These are phyloP conservation scores for Yarrowia yakushimensis DNA, from an alignment of 805 yeast genomes.

Conservation along the genomic window DNA sequence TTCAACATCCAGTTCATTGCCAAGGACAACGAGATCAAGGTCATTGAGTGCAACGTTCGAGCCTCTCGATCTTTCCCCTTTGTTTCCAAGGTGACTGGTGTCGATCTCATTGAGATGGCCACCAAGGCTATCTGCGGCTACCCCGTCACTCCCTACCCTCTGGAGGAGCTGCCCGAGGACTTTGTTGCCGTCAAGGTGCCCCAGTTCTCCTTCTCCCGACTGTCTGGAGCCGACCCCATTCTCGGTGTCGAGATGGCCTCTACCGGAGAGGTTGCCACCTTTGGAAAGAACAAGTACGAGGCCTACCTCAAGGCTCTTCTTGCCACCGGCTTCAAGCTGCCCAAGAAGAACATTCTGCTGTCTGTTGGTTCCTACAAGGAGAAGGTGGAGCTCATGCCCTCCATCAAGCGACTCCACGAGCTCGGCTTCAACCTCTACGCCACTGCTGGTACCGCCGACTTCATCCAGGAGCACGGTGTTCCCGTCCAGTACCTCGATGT, in stretches of 20 bases:
- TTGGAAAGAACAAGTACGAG: conserved; percentile 94
- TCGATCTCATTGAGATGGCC: conserved; percentile 94
- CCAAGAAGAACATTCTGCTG: conserved; percentile 88
- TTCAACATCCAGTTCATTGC: conserved; percentile 96
- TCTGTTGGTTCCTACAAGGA: conserved; percentile 97
- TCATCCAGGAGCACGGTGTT: conserved; percentile 88
- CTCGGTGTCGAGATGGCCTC: conserved; percentile 99
- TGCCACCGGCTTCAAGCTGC: conserved; percentile 92
- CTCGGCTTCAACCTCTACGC: conserved; percentile 91
- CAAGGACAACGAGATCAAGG: conserved; percentile 92
- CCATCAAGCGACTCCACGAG: conserved; percentile 73
- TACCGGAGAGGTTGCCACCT: conserved; percentile 97
- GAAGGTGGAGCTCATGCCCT: conserved; percentile 87
- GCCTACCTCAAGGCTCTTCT: conserved; percentile 93
- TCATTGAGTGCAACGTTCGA: conserved; percentile 96
- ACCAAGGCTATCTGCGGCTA: conserved; percentile 90
- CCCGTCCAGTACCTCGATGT: conserved; percentile 95
- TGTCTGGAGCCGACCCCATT: conserved; percentile 97
- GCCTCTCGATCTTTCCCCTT: conserved; percentile 99
- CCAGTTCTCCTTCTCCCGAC: conserved; percentile 93
- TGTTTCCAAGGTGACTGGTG: conserved; percentile 94
- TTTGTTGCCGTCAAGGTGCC: conserved; percentile 97
- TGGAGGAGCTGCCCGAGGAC: conserved; percentile 81
- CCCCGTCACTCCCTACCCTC: conserved; percentile 87
- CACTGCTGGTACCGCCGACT: conserved; percentile 98